These are phyloP conservation scores for Fistulifera solaris DNA, from an alignment of 108 stramenopile genomes.

Conservation along the genomic window DNA sequence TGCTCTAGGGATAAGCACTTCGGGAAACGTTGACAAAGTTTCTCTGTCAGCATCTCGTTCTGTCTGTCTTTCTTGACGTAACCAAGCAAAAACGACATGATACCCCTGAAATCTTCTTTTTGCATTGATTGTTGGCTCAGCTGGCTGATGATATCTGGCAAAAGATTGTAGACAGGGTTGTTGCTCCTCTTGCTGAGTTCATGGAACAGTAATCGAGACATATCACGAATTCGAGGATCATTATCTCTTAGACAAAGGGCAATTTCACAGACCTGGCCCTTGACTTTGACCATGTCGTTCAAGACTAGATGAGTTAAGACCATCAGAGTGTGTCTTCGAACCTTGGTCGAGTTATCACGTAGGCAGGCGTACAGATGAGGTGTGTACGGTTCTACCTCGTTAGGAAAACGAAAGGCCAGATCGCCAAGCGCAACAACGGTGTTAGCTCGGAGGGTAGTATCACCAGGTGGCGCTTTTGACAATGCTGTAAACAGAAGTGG, in stretches of 20 bases:
- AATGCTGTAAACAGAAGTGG: slow-evolving; percentile 89
- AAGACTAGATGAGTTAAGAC: slow-evolving; percentile 94
- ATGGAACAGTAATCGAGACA: slow-evolving; percentile 89
- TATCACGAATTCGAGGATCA: slow-evolving; percentile 79
- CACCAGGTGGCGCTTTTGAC: slow-evolving; percentile 57
- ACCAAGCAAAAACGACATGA: slow-evolving; percentile 88
- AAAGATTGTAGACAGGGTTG: slow-evolving; percentile 97
- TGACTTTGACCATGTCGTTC: slow-evolving; percentile 99
- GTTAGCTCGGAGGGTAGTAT: slow-evolving; percentile 83
- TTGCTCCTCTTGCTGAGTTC: slow-evolving; percentile 88
- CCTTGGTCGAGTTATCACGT: slow-evolving; percentile 81
- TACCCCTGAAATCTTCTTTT: slow-evolving; percentile 76
- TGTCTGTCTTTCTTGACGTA: slow-evolving; percentile 97
- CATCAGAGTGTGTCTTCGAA: slow-evolving; percentile 90
- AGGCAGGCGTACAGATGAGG: slow-evolving; percentile 88
- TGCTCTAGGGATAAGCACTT: slow-evolving; percentile 62
- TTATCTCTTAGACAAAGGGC: slow-evolving; percentile 85
- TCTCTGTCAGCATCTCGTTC: slow-evolving; percentile 88
- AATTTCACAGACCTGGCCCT: slow-evolving; percentile 92
- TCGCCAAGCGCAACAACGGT: slow-evolving; percentile 95
- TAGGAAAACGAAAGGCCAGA: slow-evolving; percentile 96
- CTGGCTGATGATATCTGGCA: slow-evolving; percentile 94
- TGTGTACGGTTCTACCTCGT: slow-evolving; percentile 97
- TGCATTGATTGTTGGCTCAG: slow-evolving; percentile 56
- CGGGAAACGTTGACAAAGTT: slow-evolving; percentile 83